Base-by-base conservation (phyloP, 495 filamentous ascomycete genomes). In the Penicillium nucicola region DNA sequence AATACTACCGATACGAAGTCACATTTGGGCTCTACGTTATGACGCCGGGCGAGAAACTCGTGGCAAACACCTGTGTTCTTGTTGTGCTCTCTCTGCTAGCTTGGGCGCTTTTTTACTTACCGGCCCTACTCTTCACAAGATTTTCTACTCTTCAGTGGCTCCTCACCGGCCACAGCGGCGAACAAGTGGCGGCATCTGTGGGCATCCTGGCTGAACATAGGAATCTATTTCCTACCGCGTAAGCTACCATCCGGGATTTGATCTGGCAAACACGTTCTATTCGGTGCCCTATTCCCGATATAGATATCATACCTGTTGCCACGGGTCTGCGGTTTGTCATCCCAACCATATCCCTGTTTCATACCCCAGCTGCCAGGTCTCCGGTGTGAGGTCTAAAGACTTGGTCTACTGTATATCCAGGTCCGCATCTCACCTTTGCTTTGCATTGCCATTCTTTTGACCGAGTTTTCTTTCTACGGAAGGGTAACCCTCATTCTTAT, bases 1-100 rank as follows among this genome's bases (percentile, higher is more conserved):
- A 86, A 63, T 80, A 83, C 55, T 89, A 89, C 62, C 86, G 87
- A 58, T 88, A 88, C 62, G 85, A 88, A 64, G 86, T 88, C 52
- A 88, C 86, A 8, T 85, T 85, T 60, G 78, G 82, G 30, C 70
- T 88, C 18, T 89, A 89, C 65, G 87, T 88, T 70, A 75, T 89
- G 57, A 88, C 84, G 0, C 78, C 83, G 13, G 81, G 74, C 18
- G 86, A 89, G 68, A 87, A 86, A 50, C 77, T 87, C 48, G 80
- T 87, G 43, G 83, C 87, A 66, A 88, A 77, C 45, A 53, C 65
- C n/a, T 74, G 72, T 43, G 69, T 77, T 15, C 37, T 75, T 0
- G 54, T 70, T 7, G 53, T 68, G 18, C 43, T 74, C 30, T 52
- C 45, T 12, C 62, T 76, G 1, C 56, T 76, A 4, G 36, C 68